Evolutionary conservation across 73 alveolate species (phyloP).

Genomic region (Symbiodinium pilosum): DNA sequence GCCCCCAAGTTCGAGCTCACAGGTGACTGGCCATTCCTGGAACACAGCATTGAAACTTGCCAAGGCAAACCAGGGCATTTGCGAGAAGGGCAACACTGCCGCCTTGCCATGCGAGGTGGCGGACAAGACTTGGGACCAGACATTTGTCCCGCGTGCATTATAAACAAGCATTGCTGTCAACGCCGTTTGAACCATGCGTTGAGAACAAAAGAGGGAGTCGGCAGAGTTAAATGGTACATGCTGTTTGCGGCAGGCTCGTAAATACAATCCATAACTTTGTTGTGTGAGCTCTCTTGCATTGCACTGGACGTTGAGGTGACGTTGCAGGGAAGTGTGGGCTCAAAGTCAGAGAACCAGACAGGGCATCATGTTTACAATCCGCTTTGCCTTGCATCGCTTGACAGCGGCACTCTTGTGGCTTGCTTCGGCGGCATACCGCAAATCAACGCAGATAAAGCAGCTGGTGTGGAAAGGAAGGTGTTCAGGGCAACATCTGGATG

Average conservation of each 20-base stretch:
- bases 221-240: background rate
- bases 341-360: background rate
- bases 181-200: background rate
- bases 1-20: background rate
- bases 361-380: background rate
- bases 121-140: background rate
- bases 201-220: background rate
- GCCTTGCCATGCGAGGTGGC: background rate
- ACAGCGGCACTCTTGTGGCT: background rate
- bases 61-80: background rate
- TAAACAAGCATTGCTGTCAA: background rate
- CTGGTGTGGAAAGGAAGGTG: no score
- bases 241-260: no score
- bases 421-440: background rate
- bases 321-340: no score
- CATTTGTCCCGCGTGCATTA: background rate
- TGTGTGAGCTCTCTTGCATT: background rate
- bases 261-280: background rate
- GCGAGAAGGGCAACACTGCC: background rate
- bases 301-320: no score
- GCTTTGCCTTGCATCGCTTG: background rate
- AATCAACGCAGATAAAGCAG: no score
- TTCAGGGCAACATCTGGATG: no score
- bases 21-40: background rate
- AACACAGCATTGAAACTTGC: background rate